These are phyloP conservation scores for Aspergillus awamori DNA, from an alignment of 2,329 filamentous ascomycete species.

Conservation along the genomic window DNA sequence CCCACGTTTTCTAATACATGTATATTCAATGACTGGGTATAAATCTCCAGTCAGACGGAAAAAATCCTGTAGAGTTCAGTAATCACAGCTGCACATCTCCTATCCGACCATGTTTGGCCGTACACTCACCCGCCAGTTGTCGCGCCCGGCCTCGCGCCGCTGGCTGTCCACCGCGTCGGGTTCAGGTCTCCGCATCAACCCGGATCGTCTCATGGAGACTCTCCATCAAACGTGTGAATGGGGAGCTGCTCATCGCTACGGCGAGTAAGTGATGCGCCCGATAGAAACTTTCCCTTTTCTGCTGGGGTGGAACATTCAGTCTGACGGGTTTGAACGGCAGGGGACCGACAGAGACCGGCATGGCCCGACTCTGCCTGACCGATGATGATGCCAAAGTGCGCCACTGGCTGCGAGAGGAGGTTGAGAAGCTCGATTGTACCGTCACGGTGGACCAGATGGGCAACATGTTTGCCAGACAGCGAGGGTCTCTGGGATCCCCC, in stretches of 20 bases:
- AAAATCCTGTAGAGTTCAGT: too few relatives aligned
- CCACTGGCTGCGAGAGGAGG: slow-evolving; percentile 69
- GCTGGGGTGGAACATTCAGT: too few relatives aligned
- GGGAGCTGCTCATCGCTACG: slow-evolving; percentile 33
- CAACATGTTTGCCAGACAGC: slow-evolving; percentile 35
- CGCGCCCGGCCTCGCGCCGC: neutral
- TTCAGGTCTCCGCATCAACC: slow-evolving; percentile 33
- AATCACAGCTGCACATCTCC: too few relatives aligned
- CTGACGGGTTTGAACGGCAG: slow-evolving; percentile 1
- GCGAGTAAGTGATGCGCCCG: slow-evolving; percentile 26
- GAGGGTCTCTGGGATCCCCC: slow-evolving; percentile 21
- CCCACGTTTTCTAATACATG: neutral
- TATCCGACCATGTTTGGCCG: neutral
- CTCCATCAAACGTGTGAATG: slow-evolving; percentile 38
- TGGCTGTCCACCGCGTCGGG: neutral
- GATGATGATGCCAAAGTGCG: slow-evolving; percentile 68
- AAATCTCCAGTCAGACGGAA: too few relatives aligned
- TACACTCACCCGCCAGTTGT: neutral
- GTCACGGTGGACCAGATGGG: slow-evolving; percentile 66
- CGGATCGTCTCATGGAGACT: slow-evolving; percentile 32
- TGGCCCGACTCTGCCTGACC: slow-evolving; percentile 70
- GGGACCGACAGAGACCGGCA: slow-evolving; percentile 52
- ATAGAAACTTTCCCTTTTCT: neutral
- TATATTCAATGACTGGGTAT: too few relatives aligned
- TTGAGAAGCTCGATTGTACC: slow-evolving; percentile 62